A percentile compares a stretch with the other conserved stretches of the same genome.
phyloP scores from a whole-genome alignment of 2,329 filamentous ascomycete species.

The Lecanicillium sp. region DNA sequence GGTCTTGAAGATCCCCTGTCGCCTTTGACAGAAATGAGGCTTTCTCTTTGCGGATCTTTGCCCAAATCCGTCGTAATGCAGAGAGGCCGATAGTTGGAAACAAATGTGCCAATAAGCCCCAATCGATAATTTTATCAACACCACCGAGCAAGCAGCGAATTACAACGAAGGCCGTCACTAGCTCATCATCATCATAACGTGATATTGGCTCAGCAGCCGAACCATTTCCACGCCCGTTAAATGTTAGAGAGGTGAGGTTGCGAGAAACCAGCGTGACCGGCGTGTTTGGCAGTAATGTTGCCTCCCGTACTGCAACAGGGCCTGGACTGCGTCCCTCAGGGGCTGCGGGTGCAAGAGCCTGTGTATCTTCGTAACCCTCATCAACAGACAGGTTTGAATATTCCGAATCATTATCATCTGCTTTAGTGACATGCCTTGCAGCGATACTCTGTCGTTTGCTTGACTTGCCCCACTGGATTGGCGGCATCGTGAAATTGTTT shows the following conservation, averaged over 20 bases:
- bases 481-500: neutral
- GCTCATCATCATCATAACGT: slow-evolving; percentile 22
- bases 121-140: slow-evolving; percentile 53
- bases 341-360: neutral
- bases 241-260: neutral
- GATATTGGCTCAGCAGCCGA: slow-evolving; percentile 15
- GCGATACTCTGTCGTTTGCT: neutral
- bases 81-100: slow-evolving; percentile 49
- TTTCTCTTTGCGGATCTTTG: slow-evolving; percentile 43
- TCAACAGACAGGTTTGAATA: neutral
- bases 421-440: neutral
- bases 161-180: slow-evolving; percentile 53
- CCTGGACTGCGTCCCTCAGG: no score
- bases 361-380: neutral
- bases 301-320: neutral
- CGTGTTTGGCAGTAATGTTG: neutral
- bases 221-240: neutral
- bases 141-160: slow-evolving; percentile 55
- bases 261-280: neutral
- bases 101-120: slow-evolving; percentile 50
- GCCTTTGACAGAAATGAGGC: slow-evolving; percentile 46
- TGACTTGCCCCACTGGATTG: neutral
- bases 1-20: slow-evolving; percentile 57
- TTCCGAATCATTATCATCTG: neutral
- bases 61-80: slow-evolving; percentile 51